Percentiles rank a stretch among this genome's conserved stretches.
Conservation (phyloP, 805 yeast genomes). For the Sugiyamaella marilandica region DNA sequence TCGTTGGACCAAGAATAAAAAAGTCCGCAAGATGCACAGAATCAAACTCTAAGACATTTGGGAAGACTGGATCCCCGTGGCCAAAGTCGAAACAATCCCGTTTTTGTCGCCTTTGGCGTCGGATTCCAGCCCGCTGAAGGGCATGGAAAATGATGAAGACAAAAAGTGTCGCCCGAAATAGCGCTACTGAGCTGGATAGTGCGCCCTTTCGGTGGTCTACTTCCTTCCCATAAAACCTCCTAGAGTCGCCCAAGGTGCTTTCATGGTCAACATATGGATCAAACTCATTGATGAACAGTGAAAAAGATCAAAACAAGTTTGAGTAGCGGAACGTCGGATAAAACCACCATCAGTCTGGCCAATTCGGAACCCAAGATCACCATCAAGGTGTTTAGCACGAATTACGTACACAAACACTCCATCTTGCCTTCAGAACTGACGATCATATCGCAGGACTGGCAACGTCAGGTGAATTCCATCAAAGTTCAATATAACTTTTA, state of each 20-base stretch:
- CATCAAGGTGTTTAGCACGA: not conserved
- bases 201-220: no score
- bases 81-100: not conserved
- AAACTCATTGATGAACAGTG: no score
- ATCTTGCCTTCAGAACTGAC: not conserved
- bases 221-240: no score
- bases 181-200: not conserved
- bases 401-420: not conserved
- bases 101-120: not conserved
- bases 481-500: not conserved
- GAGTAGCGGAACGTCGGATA: no score
- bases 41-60: not conserved
- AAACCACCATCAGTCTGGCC: no score
- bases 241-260: not conserved
- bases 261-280: no score
- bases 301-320: no score
- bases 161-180: not conserved
- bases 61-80: not conserved
- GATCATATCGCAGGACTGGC: not conserved
- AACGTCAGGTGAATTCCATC: not conserved
- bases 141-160: not conserved
- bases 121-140: not conserved
- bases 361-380: no score
- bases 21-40: not conserved
- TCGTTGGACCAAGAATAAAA: conserved; percentile 4